These are phyloP conservation scores for Dactylonectria estremocensis DNA, from an alignment of 2,329 filamentous ascomycete genomes.

Conservation along the genomic window DNA sequence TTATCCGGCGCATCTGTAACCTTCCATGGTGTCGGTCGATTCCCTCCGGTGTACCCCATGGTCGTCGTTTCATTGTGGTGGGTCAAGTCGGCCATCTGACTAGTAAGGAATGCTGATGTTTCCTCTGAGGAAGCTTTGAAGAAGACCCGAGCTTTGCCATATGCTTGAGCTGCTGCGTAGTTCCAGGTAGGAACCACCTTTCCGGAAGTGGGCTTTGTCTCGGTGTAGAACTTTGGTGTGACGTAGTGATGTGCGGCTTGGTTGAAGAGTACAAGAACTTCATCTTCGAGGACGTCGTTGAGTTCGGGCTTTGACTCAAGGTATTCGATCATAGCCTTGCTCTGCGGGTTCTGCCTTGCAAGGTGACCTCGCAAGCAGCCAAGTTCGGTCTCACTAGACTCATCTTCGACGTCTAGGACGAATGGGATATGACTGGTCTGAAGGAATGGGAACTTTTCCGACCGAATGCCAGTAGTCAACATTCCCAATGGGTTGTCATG, in stretches of 20 bases:
- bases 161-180: slow-evolving; percentile 75
- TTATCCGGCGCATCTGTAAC: too few species aligned
- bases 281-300: slow-evolving; percentile 57
- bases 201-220: slow-evolving; percentile 74
- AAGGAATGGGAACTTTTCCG: slow-evolving; percentile 62
- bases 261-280: slow-evolving; percentile 76
- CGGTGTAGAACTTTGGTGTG: slow-evolving; percentile 77
- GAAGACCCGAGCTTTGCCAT: slow-evolving; percentile 70
- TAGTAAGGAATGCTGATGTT: slow-evolving; percentile 61
- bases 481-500: slow-evolving; percentile 63
- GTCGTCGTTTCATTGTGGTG: slow-evolving; percentile 65
- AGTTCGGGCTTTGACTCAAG: slow-evolving; percentile 25
- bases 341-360: slow-evolving; percentile 74
- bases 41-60: slow-evolving; percentile 68
- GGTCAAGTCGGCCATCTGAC: slow-evolving; percentile 68
- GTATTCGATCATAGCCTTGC: slow-evolving; percentile 72
- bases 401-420: slow-evolving; percentile 65
- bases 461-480: slow-evolving; percentile 67
- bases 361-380: slow-evolving; percentile 71
- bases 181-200: slow-evolving; percentile 82
- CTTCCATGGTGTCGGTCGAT: slow-evolving; percentile 40
- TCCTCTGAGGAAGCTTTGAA: slow-evolving; percentile 62
- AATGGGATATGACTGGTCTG: slow-evolving; percentile 75
- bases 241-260: slow-evolving; percentile 72
- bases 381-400: slow-evolving; percentile 57